phyloP scores from a whole-genome alignment of 106 monocot genomes.

The Phalaenopsis equestris region DNA sequence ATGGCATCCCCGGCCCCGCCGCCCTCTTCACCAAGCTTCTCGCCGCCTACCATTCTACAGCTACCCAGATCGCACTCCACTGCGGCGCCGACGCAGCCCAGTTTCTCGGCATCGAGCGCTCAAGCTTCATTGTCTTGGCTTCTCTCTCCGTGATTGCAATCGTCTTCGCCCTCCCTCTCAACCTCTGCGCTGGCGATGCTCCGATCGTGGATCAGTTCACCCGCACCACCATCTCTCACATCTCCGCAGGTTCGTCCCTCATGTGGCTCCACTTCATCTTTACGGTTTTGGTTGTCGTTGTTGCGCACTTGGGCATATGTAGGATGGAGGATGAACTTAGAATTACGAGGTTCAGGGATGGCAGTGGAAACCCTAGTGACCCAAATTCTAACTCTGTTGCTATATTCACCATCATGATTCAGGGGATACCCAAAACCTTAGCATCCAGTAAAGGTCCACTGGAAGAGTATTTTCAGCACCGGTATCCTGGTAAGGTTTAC shows the following conservation, averaged over 20 bases:
- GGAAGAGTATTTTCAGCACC: constrained; percentile 84
- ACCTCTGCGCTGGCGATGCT: constrained; percentile 42
- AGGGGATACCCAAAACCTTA: constrained; percentile 72
- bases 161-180: constrained; percentile 53
- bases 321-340: constrained; percentile 68
- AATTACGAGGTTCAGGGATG: constrained; percentile 62
- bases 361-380: constrained; percentile 46
- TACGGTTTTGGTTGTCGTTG: constrained; percentile 40
- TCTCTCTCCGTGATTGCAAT: constrained; percentile 42
- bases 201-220: constrained; percentile 60
- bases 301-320: constrained; percentile 75
- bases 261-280: constrained; percentile 81
- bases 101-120: constrained; percentile 84
- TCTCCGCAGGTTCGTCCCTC: constrained; percentile 50
- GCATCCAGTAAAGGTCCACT: constrained; percentile 57
- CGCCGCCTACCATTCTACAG: constrained; percentile 73
- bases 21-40: constrained; percentile 88
- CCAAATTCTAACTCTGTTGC: constrained; percentile 50
- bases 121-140: constrained; percentile 54
- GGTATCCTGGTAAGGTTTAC: constrained; percentile 85
- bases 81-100: constrained; percentile 96
- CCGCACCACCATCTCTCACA: constrained; percentile 71
- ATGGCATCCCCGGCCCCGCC: constrained; percentile 77
- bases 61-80: constrained; percentile 78
- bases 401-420: constrained; percentile 84